Evolutionary conservation across 208 protist genomes (phyloP), one percentile per base, ranked within the genome.

Genomic region (Polymyxa betae): DNA sequence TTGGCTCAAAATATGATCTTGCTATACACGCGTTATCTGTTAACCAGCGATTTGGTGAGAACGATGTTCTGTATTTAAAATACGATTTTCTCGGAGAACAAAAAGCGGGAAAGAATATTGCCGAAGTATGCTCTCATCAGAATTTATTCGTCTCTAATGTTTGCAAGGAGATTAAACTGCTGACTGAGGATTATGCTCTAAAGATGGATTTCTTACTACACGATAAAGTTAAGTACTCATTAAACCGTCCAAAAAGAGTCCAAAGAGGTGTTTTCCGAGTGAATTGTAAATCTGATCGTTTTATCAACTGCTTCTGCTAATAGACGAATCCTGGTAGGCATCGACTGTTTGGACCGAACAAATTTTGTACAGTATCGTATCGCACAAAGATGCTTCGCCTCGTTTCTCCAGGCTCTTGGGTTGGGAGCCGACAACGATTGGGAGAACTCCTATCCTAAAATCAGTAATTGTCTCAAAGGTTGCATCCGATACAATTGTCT

Each of bases 341-440:
- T 82, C 10, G 72, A 82, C n/a, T 82, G 72, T n/a, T n/a, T 82
- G n/a, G 72, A 82, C 72, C 72, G 72, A 12, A 82, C 72, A 35
- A 82, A 82, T n/a, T 5, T 82, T 43, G 72, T n/a, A 5, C 72
- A 82, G n/a, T 82, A 40, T 43, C 16, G 35, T 35, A n/a, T 43
- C 16, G n/a, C n/a, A 43, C 40, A n/a, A 5, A n/a, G 12, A 45
- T 35, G 72, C 16, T 45, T 82, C 10, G 5, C 72, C 16, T 5
- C 5, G 16, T 20, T 82, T 5, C 40, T 82, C 16, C 10, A 82
- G 35, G 72, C 72, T 5, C n/a, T 82, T 20, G 72, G n/a, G 5
- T 16, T 82, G 16, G n/a, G 12, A 5, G 16, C 35, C 35, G 72
- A n/a, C 35, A 5, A 40, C 10, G 72, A 82, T n/a, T 82, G 72